Conservation (phyloP, 2,329 filamentous ascomycete genomes). For the Xylaria sp. region DNA sequence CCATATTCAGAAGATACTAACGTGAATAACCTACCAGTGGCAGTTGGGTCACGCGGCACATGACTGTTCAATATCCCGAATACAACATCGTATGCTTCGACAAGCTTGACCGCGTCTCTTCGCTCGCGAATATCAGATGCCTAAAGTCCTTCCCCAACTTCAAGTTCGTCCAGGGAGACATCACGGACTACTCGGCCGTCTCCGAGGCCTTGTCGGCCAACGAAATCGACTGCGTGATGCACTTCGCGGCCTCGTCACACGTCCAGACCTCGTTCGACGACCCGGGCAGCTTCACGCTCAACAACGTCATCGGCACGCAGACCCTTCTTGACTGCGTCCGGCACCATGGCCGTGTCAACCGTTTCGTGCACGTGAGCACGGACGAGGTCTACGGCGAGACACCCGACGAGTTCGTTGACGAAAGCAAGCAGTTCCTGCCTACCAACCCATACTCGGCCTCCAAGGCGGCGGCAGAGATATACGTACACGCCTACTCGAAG, state of each 20-base stretch:
- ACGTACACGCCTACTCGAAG: not conserved
- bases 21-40: not conserved
- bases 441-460: constrained; percentile 2
- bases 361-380: constrained; percentile 2
- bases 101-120: constrained; percentile 1
- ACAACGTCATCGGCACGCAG: constrained; percentile 2
- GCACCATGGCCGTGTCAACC: not conserved
- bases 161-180: constrained; percentile 1
- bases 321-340: constrained; percentile 1
- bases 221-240: constrained; percentile 4
- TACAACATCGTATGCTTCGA: constrained; percentile 5
- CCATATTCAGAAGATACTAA: not conserved
- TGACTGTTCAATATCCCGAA: constrained; percentile 1
- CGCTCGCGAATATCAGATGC: not conserved
- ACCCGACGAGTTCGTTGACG: not conserved
- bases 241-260: constrained; percentile 2
- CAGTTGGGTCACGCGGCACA: constrained; percentile 1
- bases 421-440: constrained; percentile 1
- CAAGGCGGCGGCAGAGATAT: constrained; percentile 1
- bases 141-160: constrained; percentile 1
- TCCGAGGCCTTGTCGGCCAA: not conserved
- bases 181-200: not conserved
- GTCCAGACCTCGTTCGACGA: constrained; percentile 2
- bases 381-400: constrained; percentile 1
- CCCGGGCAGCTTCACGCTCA: not conserved